phyloP scores from a whole-genome alignment of 768 basidiomycete species.

The Pleurotus pulmonarius region DNA sequence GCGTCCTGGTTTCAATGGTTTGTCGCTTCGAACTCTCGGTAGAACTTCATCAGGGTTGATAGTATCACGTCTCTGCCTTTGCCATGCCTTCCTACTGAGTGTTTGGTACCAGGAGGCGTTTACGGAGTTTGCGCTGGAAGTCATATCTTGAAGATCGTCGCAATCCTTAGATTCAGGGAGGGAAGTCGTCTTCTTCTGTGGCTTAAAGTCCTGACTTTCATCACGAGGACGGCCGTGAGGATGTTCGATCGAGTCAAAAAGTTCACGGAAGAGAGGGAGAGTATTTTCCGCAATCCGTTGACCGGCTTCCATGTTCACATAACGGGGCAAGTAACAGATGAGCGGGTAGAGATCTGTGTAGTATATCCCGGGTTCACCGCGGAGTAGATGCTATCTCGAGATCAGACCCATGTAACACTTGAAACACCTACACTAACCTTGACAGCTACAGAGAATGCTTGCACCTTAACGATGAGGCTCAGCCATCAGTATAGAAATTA shows the following conservation, averaged over 20 bases:
- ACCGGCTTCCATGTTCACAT: constrained; percentile 29
- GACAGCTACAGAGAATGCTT: constrained; percentile 65
- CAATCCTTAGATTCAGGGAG: background rate
- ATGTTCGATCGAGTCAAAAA: constrained; percentile 10
- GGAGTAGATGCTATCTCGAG: constrained; percentile 50
- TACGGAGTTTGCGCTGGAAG: background rate
- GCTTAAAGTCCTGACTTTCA: background rate
- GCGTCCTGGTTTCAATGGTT: constrained; percentile 48
- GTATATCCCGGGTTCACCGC: constrained; percentile 66
- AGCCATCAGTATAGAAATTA: too few species aligned
- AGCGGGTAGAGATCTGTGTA: constrained; percentile 73
- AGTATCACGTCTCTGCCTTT: constrained; percentile 20
- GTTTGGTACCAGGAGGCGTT: constrained; percentile 2
- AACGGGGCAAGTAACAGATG: constrained; percentile 63
- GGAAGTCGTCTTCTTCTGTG: background rate
- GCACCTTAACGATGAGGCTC: constrained; percentile 35
- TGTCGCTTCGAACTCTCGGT: constrained; percentile 31
- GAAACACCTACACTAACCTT: constrained; percentile 37
- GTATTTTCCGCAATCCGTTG: constrained; percentile 32
- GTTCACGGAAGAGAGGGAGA: constrained; percentile 52
- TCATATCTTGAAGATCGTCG: background rate
- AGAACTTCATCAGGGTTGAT: constrained; percentile 44
- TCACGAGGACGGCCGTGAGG: constrained; percentile 1
- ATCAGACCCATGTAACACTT: background rate
- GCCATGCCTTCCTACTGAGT: background rate